phyloP scores from a whole-genome alignment of 2,329 filamentous ascomycete species.

The Polytolypa hystricis region DNA sequence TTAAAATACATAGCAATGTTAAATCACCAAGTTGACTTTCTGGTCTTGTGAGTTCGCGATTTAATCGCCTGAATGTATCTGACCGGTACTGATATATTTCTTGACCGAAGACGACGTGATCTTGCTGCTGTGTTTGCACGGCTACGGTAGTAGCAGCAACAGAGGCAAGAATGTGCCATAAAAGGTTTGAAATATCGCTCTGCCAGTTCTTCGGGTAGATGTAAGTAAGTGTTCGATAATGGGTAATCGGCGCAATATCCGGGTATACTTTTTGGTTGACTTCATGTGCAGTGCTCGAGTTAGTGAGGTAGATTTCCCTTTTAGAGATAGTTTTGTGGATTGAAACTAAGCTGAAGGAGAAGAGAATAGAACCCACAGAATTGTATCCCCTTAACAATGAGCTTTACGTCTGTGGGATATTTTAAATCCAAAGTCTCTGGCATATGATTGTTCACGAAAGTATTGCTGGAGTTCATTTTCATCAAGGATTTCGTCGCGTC shows the following conservation, averaged over 20 bases:
- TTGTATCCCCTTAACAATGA: slow-evolving; percentile 6
- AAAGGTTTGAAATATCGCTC: slow-evolving; percentile 8
- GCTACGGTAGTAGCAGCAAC: slow-evolving; percentile 11
- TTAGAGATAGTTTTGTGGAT: too few species aligned
- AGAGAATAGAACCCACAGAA: background rate
- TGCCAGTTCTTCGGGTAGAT: slow-evolving; percentile 11
- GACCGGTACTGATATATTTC: slow-evolving; percentile 11
- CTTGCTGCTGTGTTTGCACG: slow-evolving; percentile 7
- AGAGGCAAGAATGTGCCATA: slow-evolving; percentile 10
- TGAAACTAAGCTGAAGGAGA: background rate
- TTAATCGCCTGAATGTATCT: slow-evolving; percentile 6
- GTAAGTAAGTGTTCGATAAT: slow-evolving; percentile 2
- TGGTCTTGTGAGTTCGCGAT: slow-evolving; percentile 6
- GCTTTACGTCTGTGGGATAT: slow-evolving; percentile 9
- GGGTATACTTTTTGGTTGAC: slow-evolving; percentile 11
- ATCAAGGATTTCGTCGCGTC: background rate
- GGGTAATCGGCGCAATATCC: slow-evolving; percentile 11
- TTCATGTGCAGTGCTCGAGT: slow-evolving; percentile 1
- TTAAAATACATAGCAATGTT: slow-evolving; percentile 10
- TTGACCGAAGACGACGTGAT: slow-evolving; percentile 6
- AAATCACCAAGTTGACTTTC: slow-evolving; percentile 8
- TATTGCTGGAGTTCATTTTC: background rate
- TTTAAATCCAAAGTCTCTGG: slow-evolving; percentile 2
- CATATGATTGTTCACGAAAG: background rate
- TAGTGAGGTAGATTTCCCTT: too few species aligned